A percentile compares a stretch with the other conserved stretches of the same genome.
These are phyloP conservation scores for Diaporthe nobilis DNA, from an alignment of 2,329 filamentous ascomycete genomes.

Conservation along the genomic window DNA sequence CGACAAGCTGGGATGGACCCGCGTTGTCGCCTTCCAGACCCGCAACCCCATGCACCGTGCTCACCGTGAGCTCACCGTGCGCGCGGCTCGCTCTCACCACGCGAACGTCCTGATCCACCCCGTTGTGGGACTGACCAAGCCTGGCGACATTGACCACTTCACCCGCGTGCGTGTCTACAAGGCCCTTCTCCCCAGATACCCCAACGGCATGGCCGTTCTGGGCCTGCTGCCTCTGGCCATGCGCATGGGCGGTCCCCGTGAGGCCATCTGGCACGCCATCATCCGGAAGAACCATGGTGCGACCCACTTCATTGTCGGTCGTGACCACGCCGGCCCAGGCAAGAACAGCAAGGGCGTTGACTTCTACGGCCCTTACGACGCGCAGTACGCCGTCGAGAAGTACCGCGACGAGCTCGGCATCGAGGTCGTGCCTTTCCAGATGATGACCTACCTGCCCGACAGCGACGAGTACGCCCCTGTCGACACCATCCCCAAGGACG, in stretches of 20 bases:
- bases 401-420: conserved; percentile 97
- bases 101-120: conserved; percentile 99
- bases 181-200: conserved; percentile 94
- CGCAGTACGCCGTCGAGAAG: conserved; percentile 95
- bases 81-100: conserved; percentile 93
- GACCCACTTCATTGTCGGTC: conserved; percentile 98
- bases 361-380: conserved; percentile 98
- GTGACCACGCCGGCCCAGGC: conserved; percentile 97
- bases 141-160: conserved; percentile 99
- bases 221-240: conserved; percentile 96
- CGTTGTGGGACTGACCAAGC: conserved; percentile 98
- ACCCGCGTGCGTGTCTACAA: conserved; percentile 99
- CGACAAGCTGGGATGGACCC: conserved; percentile 98
- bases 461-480: conserved; percentile 95
- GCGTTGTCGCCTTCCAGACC: conserved; percentile 99
- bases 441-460: conserved; percentile 99
- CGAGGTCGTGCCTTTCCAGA: conserved; percentile 98
- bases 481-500: conserved; percentile 87
- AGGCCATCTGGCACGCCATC: conserved; percentile 99
- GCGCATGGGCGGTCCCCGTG: conserved; percentile 98
- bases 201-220: conserved; percentile 98
- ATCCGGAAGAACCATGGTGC: conserved; percentile 99
- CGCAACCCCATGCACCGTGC: conserved; percentile 99
- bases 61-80: conserved; percentile 97
- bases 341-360: conserved; percentile 98